Percentiles rank a stretch among this genome's conserved stretches.
These are phyloP conservation scores for Paramyrothecium sp. DNA, from an alignment of 2,329 filamentous ascomycete genomes.

Conservation along the genomic window DNA sequence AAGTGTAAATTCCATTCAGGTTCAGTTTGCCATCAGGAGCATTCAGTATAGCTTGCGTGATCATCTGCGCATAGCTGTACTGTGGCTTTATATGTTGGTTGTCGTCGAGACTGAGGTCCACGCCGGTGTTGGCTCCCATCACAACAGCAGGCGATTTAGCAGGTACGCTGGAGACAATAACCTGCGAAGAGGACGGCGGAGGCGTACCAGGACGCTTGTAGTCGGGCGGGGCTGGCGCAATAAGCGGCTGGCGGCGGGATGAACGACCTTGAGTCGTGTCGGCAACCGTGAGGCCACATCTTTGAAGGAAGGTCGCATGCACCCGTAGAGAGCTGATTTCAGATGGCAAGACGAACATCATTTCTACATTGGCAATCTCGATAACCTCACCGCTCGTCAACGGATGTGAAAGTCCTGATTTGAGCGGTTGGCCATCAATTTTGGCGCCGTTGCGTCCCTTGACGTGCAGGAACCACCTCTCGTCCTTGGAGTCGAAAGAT, in stretches of 20 bases:
- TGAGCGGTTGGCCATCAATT: constrained; percentile 72
- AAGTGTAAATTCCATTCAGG: constrained; percentile 88
- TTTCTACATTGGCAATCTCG: constrained; percentile 89
- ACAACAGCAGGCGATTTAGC: constrained; percentile 33
- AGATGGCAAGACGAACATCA: constrained; percentile 96
- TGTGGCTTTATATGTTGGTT: constrained; percentile 92
- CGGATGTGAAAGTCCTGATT: constrained; percentile 61
- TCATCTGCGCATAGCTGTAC: constrained; percentile 95
- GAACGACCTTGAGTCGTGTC: constrained; percentile 24
- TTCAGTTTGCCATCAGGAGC: constrained; percentile 87
- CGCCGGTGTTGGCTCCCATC: constrained; percentile 43
- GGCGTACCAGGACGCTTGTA: constrained; percentile 60
- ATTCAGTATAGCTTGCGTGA: constrained; percentile 91
- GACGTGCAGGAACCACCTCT: constrained; percentile 80
- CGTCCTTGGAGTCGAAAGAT: constrained; percentile 65
- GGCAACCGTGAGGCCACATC: constrained; percentile 53
- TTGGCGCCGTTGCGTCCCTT: constrained; percentile 91
- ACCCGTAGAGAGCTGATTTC: constrained; percentile 66
- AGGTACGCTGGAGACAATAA: background rate
- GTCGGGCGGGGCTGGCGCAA: constrained; percentile 59
- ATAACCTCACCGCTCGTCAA: constrained; percentile 87
- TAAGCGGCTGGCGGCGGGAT: constrained; percentile 41
- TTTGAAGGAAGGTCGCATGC: constrained; percentile 66
- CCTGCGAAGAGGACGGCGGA: constrained; percentile 39
- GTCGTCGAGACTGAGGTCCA: constrained; percentile 78